Percentiles rank a stretch among this genome's conserved stretches.
Conservation (phyloP, 2,329 filamentous ascomycete species). For the Diaporthe aspalathi region DNA sequence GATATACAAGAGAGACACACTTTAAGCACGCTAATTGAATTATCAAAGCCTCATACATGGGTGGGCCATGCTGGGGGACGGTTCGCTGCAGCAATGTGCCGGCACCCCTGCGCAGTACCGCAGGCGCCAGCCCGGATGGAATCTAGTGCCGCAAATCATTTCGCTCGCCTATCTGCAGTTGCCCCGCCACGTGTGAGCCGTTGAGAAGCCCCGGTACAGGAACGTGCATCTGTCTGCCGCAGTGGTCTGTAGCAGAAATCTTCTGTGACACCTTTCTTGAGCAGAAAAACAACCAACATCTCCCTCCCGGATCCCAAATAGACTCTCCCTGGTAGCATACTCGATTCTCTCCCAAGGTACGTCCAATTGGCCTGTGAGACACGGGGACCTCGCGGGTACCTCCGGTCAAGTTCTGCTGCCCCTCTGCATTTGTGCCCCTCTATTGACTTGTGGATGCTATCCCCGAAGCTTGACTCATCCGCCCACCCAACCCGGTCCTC, state of each 20-base stretch:
- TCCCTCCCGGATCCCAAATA: not conserved
- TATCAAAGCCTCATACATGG: not conserved
- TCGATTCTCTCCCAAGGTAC: not conserved
- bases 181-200: constrained; percentile 45
- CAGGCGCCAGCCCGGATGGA: not conserved
- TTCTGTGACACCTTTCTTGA: constrained; percentile 27
- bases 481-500: not conserved
- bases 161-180: constrained; percentile 33
- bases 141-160: constrained; percentile 20
- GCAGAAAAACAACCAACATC: not conserved
- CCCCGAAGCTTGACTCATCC: constrained; percentile 35
- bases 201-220: constrained; percentile 52
- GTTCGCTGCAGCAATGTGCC: constrained; percentile 4
- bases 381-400: not conserved
- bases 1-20: no score
- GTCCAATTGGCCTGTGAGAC: not conserved
- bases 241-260: constrained; percentile 39
- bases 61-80: not conserved
- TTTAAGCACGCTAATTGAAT: not conserved
- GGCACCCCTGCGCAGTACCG: constrained; percentile 9
- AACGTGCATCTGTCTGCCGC: constrained; percentile 49
- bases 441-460: constrained; percentile 31
- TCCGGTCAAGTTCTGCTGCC: not conserved
- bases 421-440: constrained; percentile 29
- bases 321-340: not conserved